Evolutionary conservation across 768 basidiomycete genomes (phyloP).

Genomic region (Boletellus ananas): DNA sequence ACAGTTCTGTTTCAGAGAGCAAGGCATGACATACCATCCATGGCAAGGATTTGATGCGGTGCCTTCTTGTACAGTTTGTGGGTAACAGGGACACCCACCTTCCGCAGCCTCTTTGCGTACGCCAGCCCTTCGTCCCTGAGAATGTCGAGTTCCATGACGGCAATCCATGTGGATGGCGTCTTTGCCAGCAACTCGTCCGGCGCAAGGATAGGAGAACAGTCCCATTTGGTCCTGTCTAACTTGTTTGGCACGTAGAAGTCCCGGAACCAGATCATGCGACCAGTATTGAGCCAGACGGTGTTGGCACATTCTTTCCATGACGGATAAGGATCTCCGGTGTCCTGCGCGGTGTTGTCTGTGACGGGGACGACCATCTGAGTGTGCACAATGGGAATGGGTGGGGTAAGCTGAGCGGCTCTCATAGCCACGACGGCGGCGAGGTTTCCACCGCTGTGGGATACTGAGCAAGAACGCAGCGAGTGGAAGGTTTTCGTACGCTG

Average conservation of each 20-base stretch:
- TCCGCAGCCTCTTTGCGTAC: conserved; percentile 56
- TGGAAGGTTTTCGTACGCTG: conserved; percentile 43
- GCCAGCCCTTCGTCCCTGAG: conserved; percentile 63
- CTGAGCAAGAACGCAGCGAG: neutral
- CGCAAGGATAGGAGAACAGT: conserved; percentile 68
- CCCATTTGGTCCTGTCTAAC: conserved; percentile 61
- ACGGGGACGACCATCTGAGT: conserved; percentile 73
- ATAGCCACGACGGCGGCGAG: conserved; percentile 65
- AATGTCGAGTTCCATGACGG: conserved; percentile 65
- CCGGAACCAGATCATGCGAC: conserved; percentile 73
- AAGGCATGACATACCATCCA: conserved; percentile 53
- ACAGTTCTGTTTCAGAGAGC: neutral
- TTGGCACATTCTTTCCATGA: conserved; percentile 60
- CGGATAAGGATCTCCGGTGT: conserved; percentile 33
- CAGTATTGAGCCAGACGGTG: conserved; percentile 58
- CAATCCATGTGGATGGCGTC: conserved; percentile 61
- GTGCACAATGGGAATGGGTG: conserved; percentile 53
- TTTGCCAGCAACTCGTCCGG: conserved; percentile 51
- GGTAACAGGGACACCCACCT: conserved; percentile 52
- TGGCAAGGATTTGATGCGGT: conserved; percentile 71
- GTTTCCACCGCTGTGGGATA: conserved; percentile 59
- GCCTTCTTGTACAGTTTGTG: conserved; percentile 57
- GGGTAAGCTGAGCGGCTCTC: conserved; percentile 50
- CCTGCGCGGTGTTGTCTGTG: conserved; percentile 65
- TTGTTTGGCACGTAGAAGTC: conserved; percentile 63